These are phyloP conservation scores for Jaapia argillacea DNA, from an alignment of 768 basidiomycete species.

Conservation along the genomic window DNA sequence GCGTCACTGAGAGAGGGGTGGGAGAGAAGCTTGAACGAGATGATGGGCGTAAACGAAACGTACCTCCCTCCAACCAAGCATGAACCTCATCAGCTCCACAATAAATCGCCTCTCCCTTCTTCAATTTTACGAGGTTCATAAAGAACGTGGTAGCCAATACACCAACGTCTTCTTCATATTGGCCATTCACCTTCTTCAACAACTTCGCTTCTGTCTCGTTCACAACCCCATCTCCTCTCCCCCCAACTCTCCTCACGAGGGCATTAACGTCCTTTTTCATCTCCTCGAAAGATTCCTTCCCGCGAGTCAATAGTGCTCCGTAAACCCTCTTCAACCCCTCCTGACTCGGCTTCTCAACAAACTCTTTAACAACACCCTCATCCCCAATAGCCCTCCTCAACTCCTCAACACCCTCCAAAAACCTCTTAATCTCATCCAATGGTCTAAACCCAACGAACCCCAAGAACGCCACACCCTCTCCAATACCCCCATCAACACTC, in stretches of 20 bases:
- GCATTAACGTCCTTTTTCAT: constrained; percentile 21
- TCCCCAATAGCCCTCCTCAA: constrained; percentile 28
- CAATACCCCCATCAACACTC: constrained; percentile 11
- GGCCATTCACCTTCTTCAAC: constrained; percentile 29
- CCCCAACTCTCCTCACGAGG: constrained; percentile 18
- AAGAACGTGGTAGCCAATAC: constrained; percentile 40
- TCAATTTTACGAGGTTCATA: constrained; percentile 40
- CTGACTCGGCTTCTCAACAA: constrained; percentile 19
- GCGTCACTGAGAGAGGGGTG: no score
- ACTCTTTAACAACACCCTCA: constrained; percentile 20
- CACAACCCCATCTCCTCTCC: constrained; percentile 3
- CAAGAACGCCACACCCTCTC: constrained; percentile 13
- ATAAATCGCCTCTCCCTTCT: constrained; percentile 42
- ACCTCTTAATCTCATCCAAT: constrained; percentile 29
- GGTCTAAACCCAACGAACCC: constrained; percentile 50
- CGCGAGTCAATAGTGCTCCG: constrained; percentile 28
- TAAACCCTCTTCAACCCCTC: constrained; percentile 30
- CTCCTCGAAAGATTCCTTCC: constrained; percentile 18
- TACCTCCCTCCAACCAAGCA: constrained; percentile 49
- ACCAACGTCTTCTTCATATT: constrained; percentile 47
- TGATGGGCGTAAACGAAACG: no score
- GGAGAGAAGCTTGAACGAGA: no score
- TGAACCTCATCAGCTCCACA: constrained; percentile 47
- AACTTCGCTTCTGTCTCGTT: constrained; percentile 14
- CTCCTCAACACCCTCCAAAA: constrained; percentile 34